These are phyloP conservation scores for Globisporangium rhizosaccharum DNA, from an alignment of 352 stramenopile genomes.

Conservation along the genomic window DNA sequence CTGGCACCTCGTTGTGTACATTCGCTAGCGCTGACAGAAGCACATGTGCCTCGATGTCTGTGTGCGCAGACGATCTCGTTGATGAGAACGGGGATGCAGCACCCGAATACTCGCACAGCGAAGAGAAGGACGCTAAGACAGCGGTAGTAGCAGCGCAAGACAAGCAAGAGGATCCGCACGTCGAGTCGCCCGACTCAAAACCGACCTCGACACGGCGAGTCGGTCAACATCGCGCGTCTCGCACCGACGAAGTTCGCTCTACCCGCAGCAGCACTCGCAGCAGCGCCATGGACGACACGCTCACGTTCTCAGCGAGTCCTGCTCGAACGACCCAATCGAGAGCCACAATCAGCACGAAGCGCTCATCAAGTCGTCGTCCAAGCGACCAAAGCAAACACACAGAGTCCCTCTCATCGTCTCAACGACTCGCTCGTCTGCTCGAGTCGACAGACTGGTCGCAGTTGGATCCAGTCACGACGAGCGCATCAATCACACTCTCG, in stretches of 20 bases:
- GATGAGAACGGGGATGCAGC: conserved; percentile 6
- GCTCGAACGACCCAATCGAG: neutral
- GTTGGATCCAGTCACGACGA: neutral
- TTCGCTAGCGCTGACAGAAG: neutral
- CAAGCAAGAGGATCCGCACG: neutral
- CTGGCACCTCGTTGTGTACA: neutral
- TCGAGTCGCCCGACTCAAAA: neutral
- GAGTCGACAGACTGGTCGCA: conserved; percentile 65
- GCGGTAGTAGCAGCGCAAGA: neutral
- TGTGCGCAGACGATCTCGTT: conserved; percentile 28
- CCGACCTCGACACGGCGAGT: neutral
- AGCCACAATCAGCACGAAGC: neutral
- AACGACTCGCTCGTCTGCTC: conserved; percentile 46
- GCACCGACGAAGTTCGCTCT: neutral
- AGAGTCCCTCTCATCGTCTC: conserved; percentile 31
- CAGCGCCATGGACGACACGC: neutral
- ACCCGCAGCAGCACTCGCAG: neutral
- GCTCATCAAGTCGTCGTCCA: neutral
- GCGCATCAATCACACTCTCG: neutral
- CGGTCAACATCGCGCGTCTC: neutral
- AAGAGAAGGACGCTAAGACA: neutral
- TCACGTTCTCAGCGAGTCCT: conserved; percentile 6
- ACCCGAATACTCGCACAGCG: neutral
- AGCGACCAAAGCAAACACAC: neutral
- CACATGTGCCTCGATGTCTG: neutral